Evolutionary conservation across 2,329 filamentous ascomycete genomes (phyloP).

Genomic region (Xylaria sp.): DNA sequence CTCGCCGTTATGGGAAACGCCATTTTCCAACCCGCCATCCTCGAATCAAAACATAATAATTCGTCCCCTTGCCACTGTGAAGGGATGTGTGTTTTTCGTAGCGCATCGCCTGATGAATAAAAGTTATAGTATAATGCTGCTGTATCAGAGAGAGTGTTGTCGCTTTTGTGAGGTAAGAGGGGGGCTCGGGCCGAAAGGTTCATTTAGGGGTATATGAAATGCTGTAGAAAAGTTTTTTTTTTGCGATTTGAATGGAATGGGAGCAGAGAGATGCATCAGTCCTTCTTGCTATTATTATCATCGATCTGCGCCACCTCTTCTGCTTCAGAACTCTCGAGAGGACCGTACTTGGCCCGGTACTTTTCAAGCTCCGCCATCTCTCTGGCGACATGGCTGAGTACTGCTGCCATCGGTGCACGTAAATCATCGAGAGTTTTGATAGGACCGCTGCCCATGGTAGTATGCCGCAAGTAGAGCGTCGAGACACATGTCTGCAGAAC

Average conservation of each 20-base stretch:
- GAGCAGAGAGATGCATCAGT: no score
- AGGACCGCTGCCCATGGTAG: slow-evolving; percentile 62
- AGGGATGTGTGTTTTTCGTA: slow-evolving; percentile 19
- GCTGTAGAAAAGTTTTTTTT: not conserved
- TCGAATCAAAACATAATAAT: slow-evolving; percentile 16
- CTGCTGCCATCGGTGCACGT: slow-evolving; percentile 68
- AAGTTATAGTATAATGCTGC: slow-evolving; percentile 22
- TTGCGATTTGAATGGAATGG: not conserved
- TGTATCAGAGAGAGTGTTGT: slow-evolving; percentile 6
- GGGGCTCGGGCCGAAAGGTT: slow-evolving; percentile 1
- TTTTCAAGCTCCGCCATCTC: slow-evolving; percentile 60
- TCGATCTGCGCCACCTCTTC: slow-evolving; percentile 35
- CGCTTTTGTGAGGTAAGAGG: slow-evolving; percentile 1
- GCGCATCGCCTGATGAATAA: slow-evolving; percentile 23
- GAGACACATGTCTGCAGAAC: slow-evolving; percentile 66
- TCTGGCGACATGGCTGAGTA: slow-evolving; percentile 57
- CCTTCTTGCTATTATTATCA: slow-evolving; percentile 24
- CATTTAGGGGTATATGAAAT: slow-evolving; percentile 14
- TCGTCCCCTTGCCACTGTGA: slow-evolving; percentile 17
- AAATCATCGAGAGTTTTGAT: slow-evolving; percentile 64
- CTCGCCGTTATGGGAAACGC: slow-evolving; percentile 9
- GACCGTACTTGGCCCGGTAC: slow-evolving; percentile 52
- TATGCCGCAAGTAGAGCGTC: slow-evolving; percentile 71
- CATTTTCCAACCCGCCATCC: slow-evolving; percentile 4
- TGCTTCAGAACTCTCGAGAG: slow-evolving; percentile 34